Evolutionary conservation across 371 early-diverging fungal species (phyloP).

Genomic region (Mucor lusitanicus): DNA sequence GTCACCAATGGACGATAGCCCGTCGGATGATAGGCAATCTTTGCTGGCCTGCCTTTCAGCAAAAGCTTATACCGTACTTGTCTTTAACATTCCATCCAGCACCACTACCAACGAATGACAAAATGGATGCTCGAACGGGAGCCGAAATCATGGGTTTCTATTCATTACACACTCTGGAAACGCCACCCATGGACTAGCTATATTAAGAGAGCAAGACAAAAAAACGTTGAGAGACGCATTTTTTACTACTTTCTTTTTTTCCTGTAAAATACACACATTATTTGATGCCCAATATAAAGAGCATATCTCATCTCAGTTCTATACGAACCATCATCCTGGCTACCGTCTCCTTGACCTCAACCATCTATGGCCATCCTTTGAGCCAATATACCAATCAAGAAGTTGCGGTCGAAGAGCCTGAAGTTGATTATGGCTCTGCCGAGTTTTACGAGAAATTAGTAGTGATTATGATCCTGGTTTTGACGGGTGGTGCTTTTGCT

Average conservation of each 20-base stretch:
- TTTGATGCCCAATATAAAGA: not conserved
- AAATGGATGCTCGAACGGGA: not conserved
- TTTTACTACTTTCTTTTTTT: conserved; percentile 2
- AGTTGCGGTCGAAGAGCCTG: conserved; percentile 8
- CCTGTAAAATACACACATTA: not conserved
- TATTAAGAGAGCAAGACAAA: not conserved
- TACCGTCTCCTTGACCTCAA: conserved; percentile 13
- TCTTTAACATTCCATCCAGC: no score
- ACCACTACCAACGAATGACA: not conserved
- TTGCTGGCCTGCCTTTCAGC: no score
- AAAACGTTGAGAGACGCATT: not conserved
- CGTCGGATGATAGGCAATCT: not conserved
- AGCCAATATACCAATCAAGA: conserved; percentile 3
- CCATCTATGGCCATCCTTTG: conserved; percentile 30
- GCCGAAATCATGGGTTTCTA: not conserved
- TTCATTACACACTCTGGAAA: not conserved
- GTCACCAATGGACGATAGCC: not conserved
- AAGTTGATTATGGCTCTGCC: conserved; percentile 23
- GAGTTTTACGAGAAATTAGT: conserved; percentile 23
- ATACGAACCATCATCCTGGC: conserved; percentile 18
- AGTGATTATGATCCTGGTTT: conserved; percentile 19
- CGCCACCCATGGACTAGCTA: not conserved
- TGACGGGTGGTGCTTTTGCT: conserved; percentile 32
- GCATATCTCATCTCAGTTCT: conserved; percentile 14
- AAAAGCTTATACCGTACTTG: no score